Evolutionary conservation across 176 grass and related monocot species (phyloP).

Genomic region (Juncus inflexus): DNA sequence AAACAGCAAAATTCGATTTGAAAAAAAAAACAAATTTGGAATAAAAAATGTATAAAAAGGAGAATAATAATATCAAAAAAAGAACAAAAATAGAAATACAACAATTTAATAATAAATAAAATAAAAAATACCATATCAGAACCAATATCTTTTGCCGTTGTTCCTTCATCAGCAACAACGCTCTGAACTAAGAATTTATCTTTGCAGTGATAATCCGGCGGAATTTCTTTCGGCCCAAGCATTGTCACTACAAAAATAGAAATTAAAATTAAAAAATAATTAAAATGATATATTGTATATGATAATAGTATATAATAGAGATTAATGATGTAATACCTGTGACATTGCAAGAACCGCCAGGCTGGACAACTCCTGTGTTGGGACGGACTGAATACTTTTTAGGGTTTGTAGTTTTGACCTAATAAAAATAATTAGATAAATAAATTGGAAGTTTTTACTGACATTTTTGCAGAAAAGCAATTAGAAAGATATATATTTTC

Average conservation of each 20-base stretch:
- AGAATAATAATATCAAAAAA: too few species aligned
- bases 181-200: slow-evolving; percentile 94
- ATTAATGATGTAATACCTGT: too few species aligned
- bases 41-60: too few species aligned
- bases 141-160: slow-evolving; percentile 47
- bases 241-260: slow-evolving; percentile 50
- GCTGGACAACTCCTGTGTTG: slow-evolving; percentile 57
- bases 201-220: slow-evolving; percentile 76
- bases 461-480: neutral
- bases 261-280: neutral
- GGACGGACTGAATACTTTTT: slow-evolving; percentile 81
- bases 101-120: neutral
- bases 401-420: slow-evolving; percentile 93
- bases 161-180: slow-evolving; percentile 32
- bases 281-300: neutral
- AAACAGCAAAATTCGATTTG: too few species aligned
- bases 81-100: too few species aligned
- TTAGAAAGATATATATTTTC: neutral
- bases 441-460: too few species aligned
- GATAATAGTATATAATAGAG: slow-evolving; percentile 7
- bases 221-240: slow-evolving; percentile 74
- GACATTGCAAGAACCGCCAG: slow-evolving; percentile 39
- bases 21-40: too few species aligned
- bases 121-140: slow-evolving; percentile 48
- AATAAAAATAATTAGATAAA: neutral